Base-by-base conservation (phyloP, 805 yeast genomes). In the Kockiozyma suomiensis region DNA sequence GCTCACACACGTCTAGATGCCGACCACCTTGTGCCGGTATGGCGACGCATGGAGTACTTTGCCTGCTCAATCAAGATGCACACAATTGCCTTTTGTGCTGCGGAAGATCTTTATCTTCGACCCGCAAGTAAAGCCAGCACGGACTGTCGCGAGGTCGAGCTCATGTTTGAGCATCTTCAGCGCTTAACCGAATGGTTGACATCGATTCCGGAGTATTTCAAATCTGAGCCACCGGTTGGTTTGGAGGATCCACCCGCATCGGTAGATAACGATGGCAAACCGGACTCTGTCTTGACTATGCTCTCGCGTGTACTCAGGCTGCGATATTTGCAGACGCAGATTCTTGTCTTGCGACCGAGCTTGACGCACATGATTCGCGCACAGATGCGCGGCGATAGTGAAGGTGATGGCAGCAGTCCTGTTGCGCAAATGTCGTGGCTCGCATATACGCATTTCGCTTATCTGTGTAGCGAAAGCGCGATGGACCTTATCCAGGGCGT, bases 301-400 rank as follows among this genome's bases (percentile, higher is more conserved):
- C 46, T 41, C 23, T 41, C 46, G 28, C 25, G 46, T 13, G 46
- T 41, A 28, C 46, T 41, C 15, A 41, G 23, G 46, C 15, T 41
- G 46, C 46, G 46, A 4, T 41, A 41, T 23, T n/a, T 41, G 46
- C 46, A 41, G 28, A 41, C 46, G 46, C 25, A 19, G 46, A 10
- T 41, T 41, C 26, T 10, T 69, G 64, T 33, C 54, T 23, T 41
- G 30, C 28, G 30, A 25, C 25, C 47, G 17, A 28, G 25, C 2
- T 25, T 50, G 38, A 19, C 21, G 6, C 12, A 15, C 30, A 6
- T 26, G 4, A 50, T 21, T 4, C 46, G 45, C 17, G 35, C 19
- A 2, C 26, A 26, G 46, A 17, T 17, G 37, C 15, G 25, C 3
- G 47, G 35, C n/a, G 1, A n/a, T 15, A 6, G 10, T 19, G 42